Conservation (phyloP, 306 rosid genomes). For the Rosa persica region DNA sequence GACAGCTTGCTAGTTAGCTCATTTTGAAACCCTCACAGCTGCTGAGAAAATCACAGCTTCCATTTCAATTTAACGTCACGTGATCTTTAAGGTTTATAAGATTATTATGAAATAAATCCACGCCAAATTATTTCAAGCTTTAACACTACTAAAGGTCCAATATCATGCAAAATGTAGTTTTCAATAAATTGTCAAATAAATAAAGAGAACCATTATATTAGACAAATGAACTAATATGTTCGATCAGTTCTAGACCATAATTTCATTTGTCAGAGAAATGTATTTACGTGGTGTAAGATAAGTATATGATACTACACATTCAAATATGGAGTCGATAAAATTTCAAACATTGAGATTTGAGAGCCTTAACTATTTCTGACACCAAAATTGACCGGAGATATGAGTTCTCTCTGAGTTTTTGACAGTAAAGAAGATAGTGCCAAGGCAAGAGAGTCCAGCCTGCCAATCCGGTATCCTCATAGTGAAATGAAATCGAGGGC, state of each 20-base stretch:
- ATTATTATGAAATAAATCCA: neutral
- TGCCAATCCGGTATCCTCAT: neutral
- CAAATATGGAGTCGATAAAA: neutral
- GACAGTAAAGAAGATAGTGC: neutral
- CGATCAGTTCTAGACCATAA: neutral
- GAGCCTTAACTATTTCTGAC: conserved; percentile 14
- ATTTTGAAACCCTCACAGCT: neutral
- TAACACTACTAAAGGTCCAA: neutral
- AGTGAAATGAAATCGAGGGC: neutral
- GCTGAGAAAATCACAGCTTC: neutral
- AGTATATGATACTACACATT: neutral
- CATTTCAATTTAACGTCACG: neutral
- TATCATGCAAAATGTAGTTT: too few species aligned
- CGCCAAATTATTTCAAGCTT: neutral
- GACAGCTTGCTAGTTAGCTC: neutral
- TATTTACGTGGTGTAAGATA: neutral
- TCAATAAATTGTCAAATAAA: too few species aligned
- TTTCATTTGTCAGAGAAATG: neutral
- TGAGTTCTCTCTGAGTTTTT: neutral
- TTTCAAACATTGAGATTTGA: neutral
- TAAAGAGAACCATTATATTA: neutral
- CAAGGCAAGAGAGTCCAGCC: conserved; percentile 9
- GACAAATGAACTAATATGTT: neutral
- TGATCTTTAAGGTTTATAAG: neutral
- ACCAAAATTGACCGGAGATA: neutral